phyloP scores from a whole-genome alignment of 2,329 filamentous ascomycete species.

The Corniculantispora saksenae region DNA sequence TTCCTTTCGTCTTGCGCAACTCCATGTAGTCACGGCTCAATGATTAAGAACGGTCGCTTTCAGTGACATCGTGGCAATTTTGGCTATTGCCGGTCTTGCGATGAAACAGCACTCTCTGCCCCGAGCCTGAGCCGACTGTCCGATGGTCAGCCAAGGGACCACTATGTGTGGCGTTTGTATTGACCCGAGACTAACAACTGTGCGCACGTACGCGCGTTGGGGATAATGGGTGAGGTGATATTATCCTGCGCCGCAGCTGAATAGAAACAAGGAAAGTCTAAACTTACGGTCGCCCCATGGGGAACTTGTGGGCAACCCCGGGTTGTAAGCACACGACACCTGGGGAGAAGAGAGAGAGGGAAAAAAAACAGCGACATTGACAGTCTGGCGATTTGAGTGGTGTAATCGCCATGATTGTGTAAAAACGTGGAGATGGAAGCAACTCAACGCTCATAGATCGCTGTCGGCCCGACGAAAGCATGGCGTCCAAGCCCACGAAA shows the following conservation, averaged over 20 bases:
- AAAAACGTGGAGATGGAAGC: background rate
- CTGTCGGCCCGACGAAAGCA: slow-evolving; percentile 9
- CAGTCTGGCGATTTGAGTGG: background rate
- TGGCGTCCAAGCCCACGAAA: background rate
- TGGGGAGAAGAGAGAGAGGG: too few species aligned
- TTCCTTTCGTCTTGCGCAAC: background rate
- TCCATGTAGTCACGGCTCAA: too few species aligned
- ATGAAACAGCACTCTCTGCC: background rate
- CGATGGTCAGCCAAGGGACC: background rate
- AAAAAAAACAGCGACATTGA: background rate
- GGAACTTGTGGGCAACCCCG: slow-evolving; percentile 13
- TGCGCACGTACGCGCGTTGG: background rate
- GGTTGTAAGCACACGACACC: background rate
- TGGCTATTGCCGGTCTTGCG: too few species aligned
- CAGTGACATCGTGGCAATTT: background rate
- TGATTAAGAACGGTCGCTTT: too few species aligned
- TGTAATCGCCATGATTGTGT: background rate
- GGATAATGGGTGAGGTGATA: background rate
- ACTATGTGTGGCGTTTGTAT: background rate
- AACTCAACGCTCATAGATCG: background rate
- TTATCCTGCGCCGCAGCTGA: background rate
- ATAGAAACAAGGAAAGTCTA: too few species aligned
- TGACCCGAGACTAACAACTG: background rate
- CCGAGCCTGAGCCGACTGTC: background rate
- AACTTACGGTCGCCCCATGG: background rate